Evolutionary conservation across 345 rosid species (phyloP), one percentile per base, ranked within the genome.

Genomic region (Camelina neglecta): DNA sequence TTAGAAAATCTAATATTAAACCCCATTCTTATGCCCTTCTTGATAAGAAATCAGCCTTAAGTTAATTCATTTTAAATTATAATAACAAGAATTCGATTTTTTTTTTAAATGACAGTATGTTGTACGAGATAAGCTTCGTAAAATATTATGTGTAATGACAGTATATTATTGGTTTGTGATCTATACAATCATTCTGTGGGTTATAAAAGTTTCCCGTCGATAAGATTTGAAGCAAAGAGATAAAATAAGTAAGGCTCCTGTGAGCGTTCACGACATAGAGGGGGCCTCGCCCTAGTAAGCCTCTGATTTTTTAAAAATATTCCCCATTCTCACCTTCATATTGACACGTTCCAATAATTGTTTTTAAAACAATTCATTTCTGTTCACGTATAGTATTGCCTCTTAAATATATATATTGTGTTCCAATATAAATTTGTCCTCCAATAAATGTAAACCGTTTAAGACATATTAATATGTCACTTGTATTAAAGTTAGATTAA

Each of bases 201-300:
- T 76, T 63, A 64, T 47, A 45, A 36, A 51, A 36, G 4, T 24
- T 24, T 45, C 7, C 39, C 71, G 67, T 36, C 60, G 72, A 71
- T 57, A 71, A 71, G 75, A 57, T 71, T 64, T 64, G 58, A 56
- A 16, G 44, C 60, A 48, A 62, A 57, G 66, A 55, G 67, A 70
- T 70, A 57, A 76, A 65, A 57, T 44, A 47, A 65, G 60, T 49
- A 70, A 71, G 80, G 72, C 67, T 76, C 64, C 15, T 48, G 62
- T 71, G 53, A 50, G 65, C 48, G 60, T 63, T 71, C 67, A 48
- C 53, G n/a, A 48, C 47, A 57, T 56, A 64, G 29, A 71, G 65
- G 70, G 75, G 71, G 75, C 59, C 75, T 76, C 60, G 75, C 58
- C 71, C 71, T 62, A 76, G 11, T 61, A 39, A 60, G 65, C 21